Evolutionary conservation across 805 yeast genomes (phyloP), one percentile per base, ranked within the genome.

Genomic region (Sugiyamaella smithiae): DNA sequence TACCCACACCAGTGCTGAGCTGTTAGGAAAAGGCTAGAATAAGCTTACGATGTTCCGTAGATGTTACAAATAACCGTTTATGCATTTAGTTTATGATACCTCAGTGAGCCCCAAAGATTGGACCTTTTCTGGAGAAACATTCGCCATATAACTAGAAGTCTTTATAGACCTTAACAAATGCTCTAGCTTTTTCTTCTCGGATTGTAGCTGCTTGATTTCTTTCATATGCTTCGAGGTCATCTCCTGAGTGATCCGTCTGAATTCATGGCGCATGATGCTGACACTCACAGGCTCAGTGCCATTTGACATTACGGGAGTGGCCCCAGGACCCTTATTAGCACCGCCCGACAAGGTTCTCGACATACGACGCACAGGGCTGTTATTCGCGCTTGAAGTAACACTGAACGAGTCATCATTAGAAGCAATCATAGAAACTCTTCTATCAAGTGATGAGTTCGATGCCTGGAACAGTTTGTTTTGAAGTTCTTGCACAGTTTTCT

Each of bases 251-350:
- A 66, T 64, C 35, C 52, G 53, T 19, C 66, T 53, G 56, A 67
- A 67, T 51, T 68, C 67, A 42, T 64, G 65, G 37, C 69, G 62
- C 35, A 67, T 52, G 3, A 60, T 42, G 8, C 65, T 52, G 25
- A 63, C 61, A 28, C 60, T 56, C 11, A 46, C 38, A 0, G 62
- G 49, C 23, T 53, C 58, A 19, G 43, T 3, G 16, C 12, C 4
- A 4, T 16, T 16, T 14, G 40, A 7, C 26, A 17, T 2, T 5
- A 9, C 25, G 14, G 32, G 12, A 26, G 43, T 14, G n/a, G 40
- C n/a, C 17, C 19, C 19, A 8, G 25, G 17, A 22, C 40, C 36
- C 17, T 44, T 25, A 14, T 31, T 14, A 5, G 25, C n/a, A 7
- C 33, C 38, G 2, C 22, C 32, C 9, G 47, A 24, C 2, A 23